Conservation (phyloP, 306 rosid genomes). For the Vicia sativa region DNA sequence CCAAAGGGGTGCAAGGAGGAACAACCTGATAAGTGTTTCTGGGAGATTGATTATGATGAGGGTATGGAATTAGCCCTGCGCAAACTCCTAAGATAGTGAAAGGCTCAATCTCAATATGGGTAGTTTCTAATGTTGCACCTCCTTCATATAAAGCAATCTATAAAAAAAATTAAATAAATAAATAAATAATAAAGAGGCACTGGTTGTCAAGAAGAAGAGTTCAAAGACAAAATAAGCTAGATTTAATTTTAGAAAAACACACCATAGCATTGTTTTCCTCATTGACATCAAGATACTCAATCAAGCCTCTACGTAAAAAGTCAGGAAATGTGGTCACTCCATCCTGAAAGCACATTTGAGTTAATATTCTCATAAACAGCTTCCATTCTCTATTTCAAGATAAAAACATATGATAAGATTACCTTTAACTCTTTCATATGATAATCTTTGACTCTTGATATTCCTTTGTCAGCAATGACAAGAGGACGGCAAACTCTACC, state of each 20-base stretch:
- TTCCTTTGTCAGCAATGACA: slow-evolving; percentile 89
- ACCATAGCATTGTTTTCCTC: slow-evolving; percentile 97
- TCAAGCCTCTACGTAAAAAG: slow-evolving; percentile 83
- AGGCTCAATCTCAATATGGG: slow-evolving; percentile 94
- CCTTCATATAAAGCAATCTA: slow-evolving; percentile 92
- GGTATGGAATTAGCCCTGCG: slow-evolving; percentile 95
- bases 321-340: slow-evolving; percentile 84
- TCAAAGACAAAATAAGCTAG: slow-evolving; percentile 18
- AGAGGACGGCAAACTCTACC: slow-evolving; percentile 98
- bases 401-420: slow-evolving; percentile 32
- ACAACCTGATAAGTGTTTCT: slow-evolving; percentile 94
- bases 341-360: slow-evolving; percentile 57
- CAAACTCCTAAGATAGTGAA: slow-evolving; percentile 85
- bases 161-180: not conserved
- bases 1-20: not conserved
- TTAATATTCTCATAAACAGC: slow-evolving; percentile 29
- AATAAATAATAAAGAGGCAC: not conserved
- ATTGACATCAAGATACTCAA: slow-evolving; percentile 95
- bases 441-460: slow-evolving; percentile 77
- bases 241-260: slow-evolving; percentile 41
- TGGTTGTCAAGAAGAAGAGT: slow-evolving; percentile 21
- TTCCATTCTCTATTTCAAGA: slow-evolving; percentile 21
- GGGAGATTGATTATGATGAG: slow-evolving; percentile 99
- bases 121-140: slow-evolving; percentile 68
- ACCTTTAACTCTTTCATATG: slow-evolving; percentile 94